Conservation (phyloP, 2,329 filamentous ascomycete species). For the Bimuria novae-zelandiae region DNA sequence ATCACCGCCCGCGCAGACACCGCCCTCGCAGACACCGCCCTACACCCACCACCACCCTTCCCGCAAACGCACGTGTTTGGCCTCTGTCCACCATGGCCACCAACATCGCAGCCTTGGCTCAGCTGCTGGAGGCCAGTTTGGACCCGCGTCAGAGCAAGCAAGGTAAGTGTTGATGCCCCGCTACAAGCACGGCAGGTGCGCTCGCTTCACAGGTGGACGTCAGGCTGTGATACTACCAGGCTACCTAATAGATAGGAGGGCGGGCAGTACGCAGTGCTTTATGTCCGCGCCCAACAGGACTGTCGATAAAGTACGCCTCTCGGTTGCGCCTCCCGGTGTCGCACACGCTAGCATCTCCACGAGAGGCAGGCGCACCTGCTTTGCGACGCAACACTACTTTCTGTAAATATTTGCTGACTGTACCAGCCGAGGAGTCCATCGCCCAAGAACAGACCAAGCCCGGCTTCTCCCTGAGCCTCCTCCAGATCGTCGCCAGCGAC, state of each 20-base stretch:
- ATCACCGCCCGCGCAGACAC: too few relatives aligned
- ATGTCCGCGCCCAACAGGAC: too few relatives aligned
- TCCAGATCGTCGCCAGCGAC: conserved; percentile 85
- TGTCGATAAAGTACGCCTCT: too few relatives aligned
- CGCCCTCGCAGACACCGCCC: conserved; percentile 17
- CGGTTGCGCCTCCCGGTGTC: too few relatives aligned
- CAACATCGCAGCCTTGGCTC: conserved; percentile 68
- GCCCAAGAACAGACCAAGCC: conserved; percentile 80
- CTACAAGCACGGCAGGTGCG: too few relatives aligned
- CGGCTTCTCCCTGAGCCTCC: conserved; percentile 81
- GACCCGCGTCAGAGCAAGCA: conserved; percentile 86
- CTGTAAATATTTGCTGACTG: conserved; percentile 21
- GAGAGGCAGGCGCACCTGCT: too few relatives aligned
- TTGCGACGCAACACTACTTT: too few relatives aligned
- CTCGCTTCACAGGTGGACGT: too few relatives aligned
- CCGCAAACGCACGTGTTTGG: background rate
- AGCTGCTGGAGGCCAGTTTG: conserved; percentile 88
- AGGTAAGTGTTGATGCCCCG: conserved; percentile 60
- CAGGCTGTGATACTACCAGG: too few relatives aligned
- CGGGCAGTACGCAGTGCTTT: too few relatives aligned
- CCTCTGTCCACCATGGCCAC: conserved; percentile 57
- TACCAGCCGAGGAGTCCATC: conserved; percentile 77
- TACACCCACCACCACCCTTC: conserved; percentile 4
- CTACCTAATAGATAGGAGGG: too few relatives aligned
- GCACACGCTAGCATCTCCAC: too few relatives aligned